Conservation (phyloP, 1,284 basidiomycete species). For the Golubevia pallescens region DNA sequence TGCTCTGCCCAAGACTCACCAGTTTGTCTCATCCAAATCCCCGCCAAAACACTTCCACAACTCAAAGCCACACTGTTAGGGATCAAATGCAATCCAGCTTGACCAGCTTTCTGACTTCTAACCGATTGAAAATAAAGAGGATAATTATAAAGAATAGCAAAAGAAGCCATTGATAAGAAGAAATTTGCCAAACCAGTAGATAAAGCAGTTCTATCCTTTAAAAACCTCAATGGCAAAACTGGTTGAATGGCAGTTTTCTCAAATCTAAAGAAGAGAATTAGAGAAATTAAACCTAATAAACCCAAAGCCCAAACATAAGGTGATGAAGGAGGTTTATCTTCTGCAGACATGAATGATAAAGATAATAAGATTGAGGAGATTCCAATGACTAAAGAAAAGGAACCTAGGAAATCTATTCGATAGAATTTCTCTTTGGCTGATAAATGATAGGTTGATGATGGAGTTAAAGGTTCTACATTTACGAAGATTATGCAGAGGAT, state of each 20-base stretch:
- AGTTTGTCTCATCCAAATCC: constrained; percentile 50
- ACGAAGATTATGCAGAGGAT: constrained; percentile 29
- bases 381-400: constrained; percentile 34
- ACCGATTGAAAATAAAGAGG: constrained; percentile 62
- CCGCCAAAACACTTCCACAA: constrained; percentile 47
- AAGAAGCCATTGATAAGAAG: constrained; percentile 21
- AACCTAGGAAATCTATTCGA: constrained; percentile 45
- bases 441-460: constrained; percentile 6
- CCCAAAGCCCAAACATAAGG: constrained; percentile 30
- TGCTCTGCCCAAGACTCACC: too few relatives aligned
- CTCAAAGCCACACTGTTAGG: constrained; percentile 56
- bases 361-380: constrained; percentile 35
- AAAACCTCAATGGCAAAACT: constrained; percentile 42
- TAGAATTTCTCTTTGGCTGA: constrained; percentile 25
- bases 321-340: constrained; percentile 28
- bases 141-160: constrained; percentile 36
- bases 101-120: constrained; percentile 33
- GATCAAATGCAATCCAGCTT: constrained; percentile 55
- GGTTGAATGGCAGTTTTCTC: constrained; percentile 26
- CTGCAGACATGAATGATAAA: constrained; percentile 42
- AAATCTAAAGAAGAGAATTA: constrained; percentile 3
- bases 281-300: constrained; percentile 17
- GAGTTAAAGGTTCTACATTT: constrained; percentile 2
- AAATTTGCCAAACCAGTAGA: constrained; percentile 40
- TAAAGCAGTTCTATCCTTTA: constrained; percentile 36